Evolutionary conservation across 495 filamentous ascomycete species (phyloP).

Genomic region (Neurospora sp.): DNA sequence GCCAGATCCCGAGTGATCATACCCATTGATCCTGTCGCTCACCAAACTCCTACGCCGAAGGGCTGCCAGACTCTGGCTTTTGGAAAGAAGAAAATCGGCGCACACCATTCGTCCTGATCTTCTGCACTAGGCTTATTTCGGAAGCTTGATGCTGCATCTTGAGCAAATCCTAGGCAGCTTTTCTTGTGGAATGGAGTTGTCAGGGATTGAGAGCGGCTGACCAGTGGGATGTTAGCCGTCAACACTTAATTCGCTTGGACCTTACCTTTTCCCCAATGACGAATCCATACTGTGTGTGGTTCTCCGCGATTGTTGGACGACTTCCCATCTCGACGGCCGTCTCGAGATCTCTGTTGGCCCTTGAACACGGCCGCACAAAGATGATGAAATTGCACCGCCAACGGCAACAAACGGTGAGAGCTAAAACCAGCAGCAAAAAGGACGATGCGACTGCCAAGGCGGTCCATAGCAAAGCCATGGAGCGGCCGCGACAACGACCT

Average conservation of each 20-base stretch:
- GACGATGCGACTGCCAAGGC: not conserved
- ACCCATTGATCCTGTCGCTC: not conserved
- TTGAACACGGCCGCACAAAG: not conserved
- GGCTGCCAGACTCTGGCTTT: not conserved
- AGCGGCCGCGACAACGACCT: not conserved
- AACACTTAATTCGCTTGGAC: slow-evolving; percentile 18
- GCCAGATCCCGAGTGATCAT: not conserved
- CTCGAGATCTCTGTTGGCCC: not conserved
- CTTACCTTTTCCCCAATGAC: slow-evolving; percentile 24
- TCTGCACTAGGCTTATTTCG: slow-evolving; percentile 13
- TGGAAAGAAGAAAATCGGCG: not conserved
- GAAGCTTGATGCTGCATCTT: slow-evolving; percentile 12
- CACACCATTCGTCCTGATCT: not conserved
- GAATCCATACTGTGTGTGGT: slow-evolving; percentile 14
- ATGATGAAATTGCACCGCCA: not conserved
- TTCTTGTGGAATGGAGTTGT: slow-evolving; percentile 5
- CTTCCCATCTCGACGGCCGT: slow-evolving; percentile 1
- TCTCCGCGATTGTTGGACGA: slow-evolving; percentile 22
- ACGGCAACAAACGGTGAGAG: not conserved
- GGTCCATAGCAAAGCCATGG: not conserved
- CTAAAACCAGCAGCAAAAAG: not conserved
- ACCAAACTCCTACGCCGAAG: not conserved
- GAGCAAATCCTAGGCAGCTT: slow-evolving; percentile 2
- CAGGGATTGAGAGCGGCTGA: slow-evolving; percentile 7
- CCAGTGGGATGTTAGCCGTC: slow-evolving; percentile 22